Evolutionary conservation across 73 alveolate genomes (phyloP), one percentile per base, ranked within the genome.

Genomic region (Effrenium voratum): DNA sequence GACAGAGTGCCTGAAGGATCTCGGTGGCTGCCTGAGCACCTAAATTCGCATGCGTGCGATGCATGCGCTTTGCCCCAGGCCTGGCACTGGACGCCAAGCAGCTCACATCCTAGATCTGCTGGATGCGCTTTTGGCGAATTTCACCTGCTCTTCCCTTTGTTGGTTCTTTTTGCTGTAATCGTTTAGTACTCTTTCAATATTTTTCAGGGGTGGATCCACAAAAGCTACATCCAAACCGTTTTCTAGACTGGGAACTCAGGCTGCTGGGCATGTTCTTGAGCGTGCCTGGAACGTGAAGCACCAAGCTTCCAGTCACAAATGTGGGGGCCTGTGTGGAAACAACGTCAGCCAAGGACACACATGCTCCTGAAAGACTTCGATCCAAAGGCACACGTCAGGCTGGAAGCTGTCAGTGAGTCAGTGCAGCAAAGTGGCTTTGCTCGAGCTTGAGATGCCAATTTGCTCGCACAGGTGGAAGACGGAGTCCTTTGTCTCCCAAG

Each of bases 301-400:
- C 92, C 49, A 22, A 47, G 92, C 16, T 4, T 47, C 26, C 63
- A 28, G 60, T 5, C 49, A 28, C 26, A 5, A 52, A 26, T 22
- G 26, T 5, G 44, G 24, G 16, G 4, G 82, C 82, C 45, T 5
- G 44, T 36, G 87, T 57, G 4, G 41, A 44, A 40, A 1, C 2
- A 5, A 34, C 5, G 24, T 70, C 19, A 3, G 73, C 46, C 13
- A 79, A 90, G 97, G 97, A 77, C 97, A 12, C 87, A 70, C 97
- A 90, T 90, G 87, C 59, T 57, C 47, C 86, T 90, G 32, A 79
- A 30, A 50, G 97, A 90, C 66, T 90, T 90, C 44, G 97, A 90
- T 75, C 97, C 97, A 24, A 90, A 52, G 76, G 97, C 97, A 30
- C 66, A 90, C 34, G 87, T 68, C 73, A 90, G 97, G 97, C 97